Evolutionary conservation across 2,329 filamentous ascomycete genomes (phyloP).

Genomic region (Stachybotrys elegans): DNA sequence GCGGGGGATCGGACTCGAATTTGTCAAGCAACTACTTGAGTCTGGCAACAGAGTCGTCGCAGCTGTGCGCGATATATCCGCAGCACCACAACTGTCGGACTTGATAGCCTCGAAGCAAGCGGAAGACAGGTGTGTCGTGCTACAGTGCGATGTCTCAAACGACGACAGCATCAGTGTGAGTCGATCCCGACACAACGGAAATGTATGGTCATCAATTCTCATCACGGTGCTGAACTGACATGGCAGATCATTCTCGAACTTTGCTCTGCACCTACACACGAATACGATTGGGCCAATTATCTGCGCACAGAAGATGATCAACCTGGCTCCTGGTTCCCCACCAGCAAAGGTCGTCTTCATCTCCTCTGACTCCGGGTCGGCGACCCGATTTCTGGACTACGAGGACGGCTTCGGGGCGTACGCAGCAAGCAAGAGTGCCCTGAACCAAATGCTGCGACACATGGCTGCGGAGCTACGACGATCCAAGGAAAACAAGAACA

Average conservation of each 20-base stretch:
- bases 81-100: constrained; percentile 4
- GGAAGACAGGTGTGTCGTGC: neutral
- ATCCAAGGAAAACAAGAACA: constrained; percentile 2
- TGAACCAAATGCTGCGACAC: constrained; percentile 9
- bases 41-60: constrained; percentile 1
- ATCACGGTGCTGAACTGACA: neutral
- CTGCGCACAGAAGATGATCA: constrained; percentile 8
- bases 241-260: constrained; percentile 5
- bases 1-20: constrained; percentile 9
- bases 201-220: neutral
- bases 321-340: constrained; percentile 2
- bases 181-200: constrained; percentile 1
- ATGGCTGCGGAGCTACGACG: constrained; percentile 5
- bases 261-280: constrained; percentile 9
- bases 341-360: constrained; percentile 6
- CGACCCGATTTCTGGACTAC: constrained; percentile 4
- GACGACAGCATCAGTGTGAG: constrained; percentile 4
- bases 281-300: constrained; percentile 10
- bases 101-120: constrained; percentile 5
- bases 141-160: constrained; percentile 4
- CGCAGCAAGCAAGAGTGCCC: constrained; percentile 7
- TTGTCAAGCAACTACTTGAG: constrained; percentile 5
- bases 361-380: constrained; percentile 8
- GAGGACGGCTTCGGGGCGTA: constrained; percentile 10
- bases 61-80: constrained; percentile 1